phyloP scores from a whole-genome alignment of 257 asterid genomes.

The Osmanthus fragrans region DNA sequence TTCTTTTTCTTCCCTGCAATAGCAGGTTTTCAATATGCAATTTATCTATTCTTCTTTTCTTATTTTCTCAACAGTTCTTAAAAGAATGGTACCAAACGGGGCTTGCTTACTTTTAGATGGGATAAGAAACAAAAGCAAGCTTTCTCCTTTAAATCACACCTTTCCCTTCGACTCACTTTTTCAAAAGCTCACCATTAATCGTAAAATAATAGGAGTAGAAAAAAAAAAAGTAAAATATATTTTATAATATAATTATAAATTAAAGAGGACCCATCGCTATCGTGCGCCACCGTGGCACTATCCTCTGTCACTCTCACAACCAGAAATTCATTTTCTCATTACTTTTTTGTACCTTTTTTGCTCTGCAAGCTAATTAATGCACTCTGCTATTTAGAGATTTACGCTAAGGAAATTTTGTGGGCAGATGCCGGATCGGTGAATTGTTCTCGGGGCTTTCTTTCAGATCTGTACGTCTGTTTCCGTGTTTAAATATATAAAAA shows the following conservation, averaged over 20 bases:
- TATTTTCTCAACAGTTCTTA: too few relatives aligned
- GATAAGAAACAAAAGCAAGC: conserved; percentile 38
- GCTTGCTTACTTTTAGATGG: not conserved
- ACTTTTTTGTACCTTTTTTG: not conserved
- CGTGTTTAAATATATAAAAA: not conserved
- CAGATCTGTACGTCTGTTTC: conserved; percentile 45
- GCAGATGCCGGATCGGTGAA: conserved; percentile 36
- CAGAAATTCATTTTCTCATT: not conserved
- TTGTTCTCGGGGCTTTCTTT: conserved; percentile 37
- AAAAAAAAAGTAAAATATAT: not conserved
- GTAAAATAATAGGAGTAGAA: not conserved
- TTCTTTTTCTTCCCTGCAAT: too few relatives aligned
- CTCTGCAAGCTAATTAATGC: conserved; percentile 1
- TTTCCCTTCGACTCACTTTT: conserved; percentile 20
- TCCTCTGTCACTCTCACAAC: conserved; percentile 13
- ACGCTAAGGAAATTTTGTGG: conserved; percentile 7
- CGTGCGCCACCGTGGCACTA: conserved; percentile 42
- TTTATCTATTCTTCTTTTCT: too few relatives aligned
- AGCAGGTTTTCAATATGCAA: too few relatives aligned
- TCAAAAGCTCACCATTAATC: conserved; percentile 27
- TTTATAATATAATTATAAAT: too few relatives aligned
- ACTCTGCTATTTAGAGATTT: conserved; percentile 5
- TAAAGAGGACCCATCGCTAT: conserved; percentile 38
- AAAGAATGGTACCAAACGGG: too few relatives aligned
- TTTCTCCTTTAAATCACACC: conserved; percentile 29